These are phyloP conservation scores for Botryosphaeria dothidea DNA, from an alignment of 2,329 filamentous ascomycete genomes.

Conservation along the genomic window DNA sequence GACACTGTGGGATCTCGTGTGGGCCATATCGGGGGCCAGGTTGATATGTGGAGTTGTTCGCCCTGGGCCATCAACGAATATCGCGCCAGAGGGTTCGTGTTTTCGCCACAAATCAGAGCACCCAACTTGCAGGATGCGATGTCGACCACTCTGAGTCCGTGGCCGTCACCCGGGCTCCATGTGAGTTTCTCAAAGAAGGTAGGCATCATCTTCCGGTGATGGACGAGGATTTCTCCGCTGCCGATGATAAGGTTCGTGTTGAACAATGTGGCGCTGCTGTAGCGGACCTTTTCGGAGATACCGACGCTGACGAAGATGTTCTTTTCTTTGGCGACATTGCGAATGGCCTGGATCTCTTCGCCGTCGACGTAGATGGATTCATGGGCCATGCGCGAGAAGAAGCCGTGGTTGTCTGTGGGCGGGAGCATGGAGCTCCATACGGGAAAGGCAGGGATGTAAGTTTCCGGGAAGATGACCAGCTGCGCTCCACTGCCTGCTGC, in stretches of 20 bases:
- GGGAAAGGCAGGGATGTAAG: conserved; percentile 56
- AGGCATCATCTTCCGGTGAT: conserved; percentile 57
- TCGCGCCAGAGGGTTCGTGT: conserved; percentile 58
- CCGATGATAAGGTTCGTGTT: conserved; percentile 55
- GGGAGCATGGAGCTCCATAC: conserved; percentile 51
- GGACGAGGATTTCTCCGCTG: conserved; percentile 49
- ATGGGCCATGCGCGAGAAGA: conserved; percentile 50
- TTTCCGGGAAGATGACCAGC: conserved; percentile 57
- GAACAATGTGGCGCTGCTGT: conserved; percentile 50
- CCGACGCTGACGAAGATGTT: conserved; percentile 50
- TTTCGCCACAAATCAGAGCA: conserved; percentile 58
- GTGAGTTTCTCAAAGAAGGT: conserved; percentile 60
- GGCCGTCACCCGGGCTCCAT: conserved; percentile 55
- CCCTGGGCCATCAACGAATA: conserved; percentile 56
- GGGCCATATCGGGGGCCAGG: conserved; percentile 59
- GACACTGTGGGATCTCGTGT: conserved; percentile 34
- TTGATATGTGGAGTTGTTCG: conserved; percentile 57
- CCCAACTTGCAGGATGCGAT: conserved; percentile 50
- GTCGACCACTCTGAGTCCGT: conserved; percentile 50
- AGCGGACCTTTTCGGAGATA: conserved; percentile 49
- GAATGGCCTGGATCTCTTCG: conserved; percentile 47
- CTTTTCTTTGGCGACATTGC: conserved; percentile 38
- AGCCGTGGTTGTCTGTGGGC: conserved; percentile 52
- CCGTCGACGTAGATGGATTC: conserved; percentile 51
- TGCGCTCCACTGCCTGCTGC: conserved; percentile 49